These are phyloP conservation scores for Rugiboletus extremiorientalis DNA, from an alignment of 1,284 basidiomycete species.

Conservation along the genomic window DNA sequence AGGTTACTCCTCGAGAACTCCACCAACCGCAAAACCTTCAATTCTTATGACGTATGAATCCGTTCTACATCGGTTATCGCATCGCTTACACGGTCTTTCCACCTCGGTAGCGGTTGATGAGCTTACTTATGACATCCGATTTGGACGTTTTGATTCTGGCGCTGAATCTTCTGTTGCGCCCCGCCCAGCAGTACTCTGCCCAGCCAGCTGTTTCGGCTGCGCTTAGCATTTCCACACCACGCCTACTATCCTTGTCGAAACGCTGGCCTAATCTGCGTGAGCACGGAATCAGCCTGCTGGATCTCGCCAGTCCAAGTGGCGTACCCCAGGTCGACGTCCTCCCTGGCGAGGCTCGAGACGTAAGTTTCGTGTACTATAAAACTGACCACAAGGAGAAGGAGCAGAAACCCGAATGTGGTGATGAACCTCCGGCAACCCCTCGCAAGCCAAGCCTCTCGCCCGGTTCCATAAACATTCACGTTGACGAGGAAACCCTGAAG, in stretches of 20 bases:
- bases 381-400: conserved; percentile 49
- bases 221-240: conserved; percentile 73
- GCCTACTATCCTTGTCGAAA: conserved; percentile 68
- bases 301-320: conserved; percentile 59
- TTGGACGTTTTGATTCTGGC: conserved; percentile 85
- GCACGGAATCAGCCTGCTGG: conserved; percentile 66
- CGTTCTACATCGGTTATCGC: conserved; percentile 3
- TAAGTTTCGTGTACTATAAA: conserved; percentile 75
- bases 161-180: conserved; percentile 86
- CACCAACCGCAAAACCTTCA: conserved; percentile 96
- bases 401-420: conserved; percentile 40
- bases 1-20: conserved; percentile 94
- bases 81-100: conserved; percentile 16
- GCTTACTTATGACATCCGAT: conserved; percentile 86
- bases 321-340: conserved; percentile 55
- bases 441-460: conserved; percentile 38
- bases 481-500: conserved; percentile 60
- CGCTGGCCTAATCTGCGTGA: conserved; percentile 77
- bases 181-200: conserved; percentile 92
- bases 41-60: conserved; percentile 89
- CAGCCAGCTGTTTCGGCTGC: conserved; percentile 78
- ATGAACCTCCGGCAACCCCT: conserved; percentile 38
- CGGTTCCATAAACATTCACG: conserved; percentile 62
- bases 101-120: conserved; percentile 75
- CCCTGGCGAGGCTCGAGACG: conserved; percentile 68